Conservation (phyloP, 768 basidiomycete genomes). For the Psilocybe tampanensis region DNA sequence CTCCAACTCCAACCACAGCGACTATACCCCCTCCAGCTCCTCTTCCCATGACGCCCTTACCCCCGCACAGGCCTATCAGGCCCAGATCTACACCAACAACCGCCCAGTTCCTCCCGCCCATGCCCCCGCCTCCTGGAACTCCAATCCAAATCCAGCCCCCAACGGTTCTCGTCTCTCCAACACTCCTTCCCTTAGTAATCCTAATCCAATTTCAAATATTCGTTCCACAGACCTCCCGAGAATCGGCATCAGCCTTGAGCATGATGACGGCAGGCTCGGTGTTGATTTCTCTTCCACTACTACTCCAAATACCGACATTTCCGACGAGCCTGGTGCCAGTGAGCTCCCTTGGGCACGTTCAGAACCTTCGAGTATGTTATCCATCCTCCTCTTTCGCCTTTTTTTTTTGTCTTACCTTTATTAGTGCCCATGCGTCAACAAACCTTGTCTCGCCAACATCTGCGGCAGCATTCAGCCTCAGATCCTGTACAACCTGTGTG, state of each 20-base stretch:
- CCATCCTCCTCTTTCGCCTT: conserved; percentile 22
- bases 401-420: conserved; percentile 21
- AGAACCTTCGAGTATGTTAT: conserved; percentile 45
- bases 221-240: conserved; percentile 35
- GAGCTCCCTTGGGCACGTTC: conserved; percentile 61
- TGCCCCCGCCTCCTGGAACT: conserved; percentile 15
- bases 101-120: conserved; percentile 32
- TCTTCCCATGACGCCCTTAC: conserved; percentile 58
- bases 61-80: conserved; percentile 81
- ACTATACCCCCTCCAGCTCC: conserved; percentile 49
- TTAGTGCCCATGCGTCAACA: conserved; percentile 23
- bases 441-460: conserved; percentile 28
- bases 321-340: conserved; percentile 45
- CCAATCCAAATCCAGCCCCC: no score
- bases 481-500: conserved; percentile 27
- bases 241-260: conserved; percentile 47
- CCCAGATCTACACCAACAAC: conserved; percentile 60
- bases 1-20: conserved; percentile 43
- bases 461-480: conserved; percentile 28
- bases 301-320: conserved; percentile 26
- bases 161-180: no score
- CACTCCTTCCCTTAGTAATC: conserved; percentile 18
- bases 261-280: conserved; percentile 58
- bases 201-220: conserved; percentile 29
- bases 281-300: conserved; percentile 53